phyloP scores from a whole-genome alignment of 73 alveolate genomes.

The Effrenium voratum region DNA sequence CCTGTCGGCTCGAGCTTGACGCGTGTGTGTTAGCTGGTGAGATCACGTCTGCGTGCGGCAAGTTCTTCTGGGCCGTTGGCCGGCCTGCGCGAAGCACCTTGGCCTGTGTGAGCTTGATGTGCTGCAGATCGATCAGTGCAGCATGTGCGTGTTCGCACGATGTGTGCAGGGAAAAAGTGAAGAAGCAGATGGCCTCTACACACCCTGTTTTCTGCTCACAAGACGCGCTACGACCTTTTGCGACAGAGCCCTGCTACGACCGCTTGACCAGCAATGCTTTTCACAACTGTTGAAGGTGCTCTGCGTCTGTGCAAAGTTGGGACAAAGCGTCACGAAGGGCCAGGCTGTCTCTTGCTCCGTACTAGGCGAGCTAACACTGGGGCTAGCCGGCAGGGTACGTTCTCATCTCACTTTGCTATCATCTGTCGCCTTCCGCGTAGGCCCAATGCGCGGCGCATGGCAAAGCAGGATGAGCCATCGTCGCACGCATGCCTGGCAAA shows the following conservation, averaged over 20 bases:
- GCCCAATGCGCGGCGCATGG: constrained; percentile 1
- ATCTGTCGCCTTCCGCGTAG: neutral
- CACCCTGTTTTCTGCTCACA: neutral
- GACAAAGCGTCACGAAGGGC: neutral
- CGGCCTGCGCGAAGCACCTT: neutral
- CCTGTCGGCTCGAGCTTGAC: too few species aligned
- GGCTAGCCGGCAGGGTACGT: neutral
- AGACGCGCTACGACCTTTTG: too few species aligned
- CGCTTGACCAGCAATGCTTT: neutral
- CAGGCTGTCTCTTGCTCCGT: neutral
- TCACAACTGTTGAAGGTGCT: neutral
- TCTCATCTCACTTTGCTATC: neutral
- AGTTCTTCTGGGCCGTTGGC: neutral
- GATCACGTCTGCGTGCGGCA: neutral
- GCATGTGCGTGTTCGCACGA: constrained; percentile 49
- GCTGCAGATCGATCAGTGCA: neutral
- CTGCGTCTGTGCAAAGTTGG: neutral
- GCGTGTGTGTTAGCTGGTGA: too few species aligned
- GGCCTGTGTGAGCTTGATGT: neutral
- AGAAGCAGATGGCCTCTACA: neutral
- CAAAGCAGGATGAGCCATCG: neutral
- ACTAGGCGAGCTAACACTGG: neutral
- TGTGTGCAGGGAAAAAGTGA: neutral
- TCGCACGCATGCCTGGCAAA: neutral
- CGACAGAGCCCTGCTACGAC: neutral